Base-by-base conservation (phyloP, 257 asterid genomes). In the Catharanthus roseus region DNA sequence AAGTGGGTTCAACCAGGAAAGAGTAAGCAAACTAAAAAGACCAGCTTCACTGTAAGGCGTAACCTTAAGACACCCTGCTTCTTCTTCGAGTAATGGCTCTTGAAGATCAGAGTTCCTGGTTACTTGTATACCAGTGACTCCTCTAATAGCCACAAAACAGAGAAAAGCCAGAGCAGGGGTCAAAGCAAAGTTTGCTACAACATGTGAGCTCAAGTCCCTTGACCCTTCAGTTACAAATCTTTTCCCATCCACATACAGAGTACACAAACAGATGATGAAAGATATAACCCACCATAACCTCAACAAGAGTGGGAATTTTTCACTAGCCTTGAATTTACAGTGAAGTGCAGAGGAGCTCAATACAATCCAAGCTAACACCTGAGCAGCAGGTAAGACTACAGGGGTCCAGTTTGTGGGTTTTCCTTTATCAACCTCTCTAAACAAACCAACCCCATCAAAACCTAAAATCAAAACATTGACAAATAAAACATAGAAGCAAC, bases 1-100 rank as follows among this genome's bases (percentile, higher is more conserved):
- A 74, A 95, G 96, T 51, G 96, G 97, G 75, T 89, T 89, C 81
- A 95, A 70, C 99, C 99, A 95, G 60, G 97, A 95, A 74, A 95
- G 95, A 74, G 96, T 86, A 69, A 78, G 85, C 80, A 95, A 84
- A 78, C 99, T 91, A 65, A 91, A 80, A 74, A 95, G 12, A 6
- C 99, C 95, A 65, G 99, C 99, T 70, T 95, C 95, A 71, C 81
- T 77, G 57, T 88, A 95, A 29, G 97, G 97, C 50, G 95, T 95
- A 65, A 95, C 95, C 75, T 75, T 91, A 73, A 86, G 99, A 85
- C 96, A 87, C 44, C 95, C 97, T 6, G 95, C 86, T 84, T 91
- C 99, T 77, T 91, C 96, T 31, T 60, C 82, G 28, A 84, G 77
- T 72, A 84, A 73, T 65, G 88, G 86, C 77, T 82, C 83, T 83